Base-by-base conservation (phyloP, 1,284 basidiomycete genomes). In the Naganishia sp. region DNA sequence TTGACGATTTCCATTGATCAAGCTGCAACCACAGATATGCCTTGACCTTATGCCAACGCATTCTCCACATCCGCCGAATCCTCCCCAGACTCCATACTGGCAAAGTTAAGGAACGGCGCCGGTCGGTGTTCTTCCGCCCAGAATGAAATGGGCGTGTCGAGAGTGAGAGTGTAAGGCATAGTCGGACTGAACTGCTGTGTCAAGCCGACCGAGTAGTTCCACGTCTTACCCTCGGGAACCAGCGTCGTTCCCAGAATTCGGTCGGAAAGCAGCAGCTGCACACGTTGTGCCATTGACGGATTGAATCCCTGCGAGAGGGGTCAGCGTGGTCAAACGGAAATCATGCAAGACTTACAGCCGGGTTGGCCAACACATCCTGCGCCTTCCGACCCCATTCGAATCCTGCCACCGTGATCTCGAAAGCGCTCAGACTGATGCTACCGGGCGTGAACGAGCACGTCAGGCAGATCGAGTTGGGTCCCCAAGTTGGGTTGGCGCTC, bases 311-410 rank as follows among this genome's bases (percentile, higher is more conserved):
- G 72, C n/a, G 65, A 35, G 41, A 45, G 42, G 28, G 25, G 39
- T 53, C 55, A 58, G 69, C 67, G 23, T 66, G 42, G 65, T 74
- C 77, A 65, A 25, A 47, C 39, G 67, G 51, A 55, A 17, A 39
- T 42, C 35, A 53, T 35, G n/a, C 45, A 63, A 53, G 41, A 78
- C 83, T 72, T 72, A 86, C 85, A 5, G 87, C 83, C 72, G 92
- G 89, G 72, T 92, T 92, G 54, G 88, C 85, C n/a, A 90, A 89
- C 51, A 85, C 89, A 75, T 93, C 92, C 70, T 84, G 80, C 73
- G 94, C 94, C 83, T 98, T 98, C 71, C 96, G 84, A 50, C 95
- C 95, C 95, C 95, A 99, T 77, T 99, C 96, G 78, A 99, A 99
- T 18, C 96, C 96, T 61, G 88, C 85, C 3, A 94, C 88, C 10